Evolutionary conservation across 1,284 basidiomycete genomes (phyloP), one percentile per base, ranked within the genome.

Genomic region (Xerocomus nothofagi): DNA sequence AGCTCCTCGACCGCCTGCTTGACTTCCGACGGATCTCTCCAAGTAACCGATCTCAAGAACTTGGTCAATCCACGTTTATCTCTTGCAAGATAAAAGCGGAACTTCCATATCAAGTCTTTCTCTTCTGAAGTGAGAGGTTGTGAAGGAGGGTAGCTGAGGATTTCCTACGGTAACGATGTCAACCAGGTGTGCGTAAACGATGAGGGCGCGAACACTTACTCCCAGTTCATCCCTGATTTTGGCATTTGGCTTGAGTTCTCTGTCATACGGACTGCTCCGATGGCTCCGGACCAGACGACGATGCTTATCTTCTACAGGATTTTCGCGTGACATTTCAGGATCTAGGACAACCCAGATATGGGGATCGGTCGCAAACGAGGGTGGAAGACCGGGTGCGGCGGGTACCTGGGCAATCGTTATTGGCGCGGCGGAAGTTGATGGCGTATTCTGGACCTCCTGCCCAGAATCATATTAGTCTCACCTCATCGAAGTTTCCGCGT

Each of bases 51-150:
- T 71, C 96, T 98, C 52, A 99, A 78, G 72, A 99, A 99, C 70
- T 99, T 99, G 29, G 96, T 99, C 24, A 99, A 78, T 3, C 91
- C 93, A 17, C 88, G 82, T 66, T 93, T 93, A 66, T 95, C 91
- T 24, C 93, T 77, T 0, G 88, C 84, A 14, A 99, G 82, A 59
- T 98, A 99, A 72, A 98, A 99, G 10, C 97, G 84, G 78, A 97
- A 99, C 65, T 97, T 95, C 97, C 97, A 99, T 21, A 99, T 86
- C 15, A 96, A 72, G 58, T 99, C 96, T 67, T 96, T 97, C 72
- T 99, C 96, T 60, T 94, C 88, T 0, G 93, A 86, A 1, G 83
- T 91, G 5, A 99, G 78, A 9, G 82, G 79, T 51, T 91, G 91
- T 45, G 92, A 97, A 0, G 97, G 96, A 0, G 95, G 85, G 66